Percentiles rank a stretch among this genome's conserved stretches.
Conservation (phyloP, 495 filamentous ascomycete genomes). For the Tuber indicum region DNA sequence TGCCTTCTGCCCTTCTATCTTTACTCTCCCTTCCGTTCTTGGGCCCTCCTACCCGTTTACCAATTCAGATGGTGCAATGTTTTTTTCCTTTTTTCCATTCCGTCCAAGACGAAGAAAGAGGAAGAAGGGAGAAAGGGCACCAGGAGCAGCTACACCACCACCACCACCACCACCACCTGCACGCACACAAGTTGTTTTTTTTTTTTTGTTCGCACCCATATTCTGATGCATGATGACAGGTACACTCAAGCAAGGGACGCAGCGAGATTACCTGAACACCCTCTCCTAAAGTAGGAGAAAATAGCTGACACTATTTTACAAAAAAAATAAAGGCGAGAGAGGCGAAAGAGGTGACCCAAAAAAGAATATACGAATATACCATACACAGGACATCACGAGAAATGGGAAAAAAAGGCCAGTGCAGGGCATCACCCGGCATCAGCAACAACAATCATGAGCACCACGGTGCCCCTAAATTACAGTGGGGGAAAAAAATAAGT, state of each 20-base stretch:
- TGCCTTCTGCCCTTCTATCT: background rate
- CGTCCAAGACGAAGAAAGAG: background rate
- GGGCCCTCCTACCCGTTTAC: background rate
- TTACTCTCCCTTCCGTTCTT: background rate
- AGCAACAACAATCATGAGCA: background rate
- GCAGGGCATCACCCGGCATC: background rate
- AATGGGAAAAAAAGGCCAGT: background rate
- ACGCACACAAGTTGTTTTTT: background rate
- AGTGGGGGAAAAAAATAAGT: background rate
- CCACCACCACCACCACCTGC: background rate
- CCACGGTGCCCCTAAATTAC: background rate
- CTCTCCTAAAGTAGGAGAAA: background rate
- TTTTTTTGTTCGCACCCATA: constrained; percentile 8
- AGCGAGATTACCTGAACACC: constrained; percentile 10
- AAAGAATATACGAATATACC: background rate
- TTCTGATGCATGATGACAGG: constrained; percentile 35
- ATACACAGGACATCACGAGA: background rate
- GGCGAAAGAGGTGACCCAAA: background rate
- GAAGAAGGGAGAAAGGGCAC: background rate
- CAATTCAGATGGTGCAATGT: background rate
- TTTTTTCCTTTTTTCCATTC: background rate
- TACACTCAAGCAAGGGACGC: constrained; percentile 31
- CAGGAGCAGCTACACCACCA: background rate
- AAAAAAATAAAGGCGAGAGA: background rate
- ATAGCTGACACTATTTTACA: background rate